Percentiles rank a stretch among this genome's conserved stretches.
These are phyloP conservation scores for Phytophthora aleatoria DNA, from an alignment of 352 stramenopile genomes.

Conservation along the genomic window DNA sequence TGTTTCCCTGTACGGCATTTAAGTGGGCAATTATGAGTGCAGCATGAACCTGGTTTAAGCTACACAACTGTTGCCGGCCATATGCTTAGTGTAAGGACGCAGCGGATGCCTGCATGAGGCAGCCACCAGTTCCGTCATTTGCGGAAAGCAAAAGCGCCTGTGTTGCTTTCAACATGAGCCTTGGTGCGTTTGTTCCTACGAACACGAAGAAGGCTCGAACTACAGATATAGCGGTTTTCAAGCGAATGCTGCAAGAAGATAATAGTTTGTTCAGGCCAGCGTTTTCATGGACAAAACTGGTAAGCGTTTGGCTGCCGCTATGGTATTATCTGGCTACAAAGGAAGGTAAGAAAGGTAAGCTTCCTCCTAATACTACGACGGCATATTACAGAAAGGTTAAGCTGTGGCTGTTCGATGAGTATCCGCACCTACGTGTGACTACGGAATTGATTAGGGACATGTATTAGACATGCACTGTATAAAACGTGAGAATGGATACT, in stretches of 20 bases:
- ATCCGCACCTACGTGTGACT: neutral
- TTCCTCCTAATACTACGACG: neutral
- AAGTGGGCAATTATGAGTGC: too few relatives aligned
- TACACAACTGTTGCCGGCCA: too few relatives aligned
- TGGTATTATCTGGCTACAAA: neutral
- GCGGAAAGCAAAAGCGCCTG: too few relatives aligned
- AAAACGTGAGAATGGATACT: conserved; percentile 12
- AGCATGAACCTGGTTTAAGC: too few relatives aligned
- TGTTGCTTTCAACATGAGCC: neutral
- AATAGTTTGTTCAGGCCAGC: neutral
- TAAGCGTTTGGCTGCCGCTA: neutral
- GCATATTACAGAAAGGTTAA: neutral
- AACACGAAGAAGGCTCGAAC: neutral
- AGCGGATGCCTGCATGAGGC: too few relatives aligned
- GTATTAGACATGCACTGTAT: conserved; percentile 10
- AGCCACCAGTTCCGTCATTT: too few relatives aligned
- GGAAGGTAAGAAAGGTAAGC: conserved; percentile 1
- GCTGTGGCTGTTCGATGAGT: neutral
- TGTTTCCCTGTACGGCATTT: too few relatives aligned
- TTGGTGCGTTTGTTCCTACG: neutral
- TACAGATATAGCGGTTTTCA: neutral
- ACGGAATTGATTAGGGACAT: neutral
- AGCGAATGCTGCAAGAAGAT: neutral
- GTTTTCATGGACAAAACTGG: neutral
- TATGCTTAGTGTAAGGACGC: too few relatives aligned